Conservation (phyloP, 2,329 filamentous ascomycete genomes). For the Pseudopyrenochaeta lycopersici region DNA sequence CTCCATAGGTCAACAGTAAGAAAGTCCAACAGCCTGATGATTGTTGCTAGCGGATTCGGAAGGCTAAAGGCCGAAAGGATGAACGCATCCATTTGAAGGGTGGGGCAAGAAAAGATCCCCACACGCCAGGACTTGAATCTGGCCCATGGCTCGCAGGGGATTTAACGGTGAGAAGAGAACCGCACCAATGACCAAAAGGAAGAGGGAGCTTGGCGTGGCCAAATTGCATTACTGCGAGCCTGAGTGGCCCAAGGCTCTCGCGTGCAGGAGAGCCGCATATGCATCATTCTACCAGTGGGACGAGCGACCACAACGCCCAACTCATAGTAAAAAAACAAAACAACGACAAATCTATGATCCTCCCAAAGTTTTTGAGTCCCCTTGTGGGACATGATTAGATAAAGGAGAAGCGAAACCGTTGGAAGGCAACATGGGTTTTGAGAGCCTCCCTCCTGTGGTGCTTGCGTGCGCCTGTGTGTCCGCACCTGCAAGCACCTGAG, state of each 20-base stretch:
- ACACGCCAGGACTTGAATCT: no score
- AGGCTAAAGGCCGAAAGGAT: no score
- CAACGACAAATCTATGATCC: conserved; percentile 28
- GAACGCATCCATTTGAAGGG: no score
- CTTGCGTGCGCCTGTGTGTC: conserved; percentile 13
- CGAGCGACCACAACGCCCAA: conserved; percentile 46
- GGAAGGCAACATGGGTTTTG: conserved; percentile 11
- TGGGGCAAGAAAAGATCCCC: no score
- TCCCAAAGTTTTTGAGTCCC: conserved; percentile 40
- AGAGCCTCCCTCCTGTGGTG: conserved; percentile 7
- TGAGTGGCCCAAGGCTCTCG: conserved; percentile 26
- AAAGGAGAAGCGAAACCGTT: conserved; percentile 22
- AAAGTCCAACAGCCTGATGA: no score
- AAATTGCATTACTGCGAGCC: conserved; percentile 38
- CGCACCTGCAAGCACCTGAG: conserved; percentile 17
- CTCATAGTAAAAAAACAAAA: conserved; percentile 21
- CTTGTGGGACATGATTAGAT: conserved; percentile 40
- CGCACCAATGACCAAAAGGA: not conserved
- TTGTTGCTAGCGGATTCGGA: no score
- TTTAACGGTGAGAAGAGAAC: not conserved
- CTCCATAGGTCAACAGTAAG: no score
- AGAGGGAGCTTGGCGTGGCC: conserved; percentile 24
- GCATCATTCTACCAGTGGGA: conserved; percentile 42
- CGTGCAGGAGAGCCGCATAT: conserved; percentile 36
- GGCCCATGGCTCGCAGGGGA: no score